Base-by-base conservation (phyloP, 2,329 filamentous ascomycete genomes). In the Alternaria sp. region DNA sequence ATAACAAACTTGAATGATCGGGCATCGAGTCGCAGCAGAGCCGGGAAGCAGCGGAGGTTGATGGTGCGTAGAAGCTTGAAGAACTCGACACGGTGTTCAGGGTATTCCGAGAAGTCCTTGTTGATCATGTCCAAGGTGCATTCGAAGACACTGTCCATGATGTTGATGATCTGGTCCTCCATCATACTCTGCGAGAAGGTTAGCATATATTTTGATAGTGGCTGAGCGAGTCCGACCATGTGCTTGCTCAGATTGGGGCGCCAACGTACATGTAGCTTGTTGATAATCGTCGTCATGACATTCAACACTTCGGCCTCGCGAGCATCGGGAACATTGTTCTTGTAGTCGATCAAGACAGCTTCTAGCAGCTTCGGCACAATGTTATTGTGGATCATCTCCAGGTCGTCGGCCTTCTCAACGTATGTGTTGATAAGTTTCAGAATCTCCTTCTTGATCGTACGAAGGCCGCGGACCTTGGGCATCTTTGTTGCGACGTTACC, bases 81-180 rank as follows among this genome's bases (percentile, higher is more conserved):
- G 82, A 99, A 99, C 81, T 98, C 95, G n/a, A 99, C 96, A 61
- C 96, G 91, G 79, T 99, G 96, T 80, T 99, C 96, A 0, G 96
- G 96, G 80, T 97, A 99, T 79, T 99, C 96, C 50, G 96, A 97
- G 82, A 99, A 99, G 81, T 99, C 96, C 84, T 99, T 99, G 88
- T 98, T 99, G 84, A 99, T 99, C 96, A 99, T 99, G 75, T 97
- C 93, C 60, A 99, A 86, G 4, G 96, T 99, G 84, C 95, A 98
- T 81, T 98, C 95, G 75, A 99, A 99, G 25, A 99, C 93, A 71
- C 95, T 96, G 81, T 98, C 94, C 92, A 99, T 97, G 76, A 99
- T 98, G 52, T 91, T 91, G 10, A 96, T 93, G 46, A 99, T 93
- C 81, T 98, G 96, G 78, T 98, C 96, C 79, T 98, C 96, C 96